Percentiles rank a stretch among this genome's conserved stretches.
Evolutionary conservation across 139 green algal species (phyloP).

Genomic region (Coelastrella sp.): DNA sequence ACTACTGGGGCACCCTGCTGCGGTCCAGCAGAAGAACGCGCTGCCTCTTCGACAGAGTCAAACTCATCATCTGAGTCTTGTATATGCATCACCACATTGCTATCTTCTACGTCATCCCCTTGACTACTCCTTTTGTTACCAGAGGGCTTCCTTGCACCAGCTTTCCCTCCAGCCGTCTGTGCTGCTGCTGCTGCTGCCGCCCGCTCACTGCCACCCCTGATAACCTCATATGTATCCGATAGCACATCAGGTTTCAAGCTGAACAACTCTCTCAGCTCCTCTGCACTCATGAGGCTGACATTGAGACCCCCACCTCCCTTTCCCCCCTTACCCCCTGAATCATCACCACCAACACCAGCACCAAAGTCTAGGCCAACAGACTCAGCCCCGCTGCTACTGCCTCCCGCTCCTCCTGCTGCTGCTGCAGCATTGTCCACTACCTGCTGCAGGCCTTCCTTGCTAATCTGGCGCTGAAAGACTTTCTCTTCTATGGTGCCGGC

Average conservation of each 20-base stretch:
- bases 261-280: constrained; percentile 97
- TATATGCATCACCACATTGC: background rate
- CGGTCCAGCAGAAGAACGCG: too few relatives aligned
- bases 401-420: too few relatives aligned
- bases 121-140: constrained; percentile 27
- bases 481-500: constrained; percentile 99
- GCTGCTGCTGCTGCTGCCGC: constrained; percentile 30
- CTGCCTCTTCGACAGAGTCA: background rate
- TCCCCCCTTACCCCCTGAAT: constrained; percentile 12
- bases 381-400: too few relatives aligned
- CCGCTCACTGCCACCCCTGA: constrained; percentile 21
- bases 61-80: constrained; percentile 26
- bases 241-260: constrained; percentile 69
- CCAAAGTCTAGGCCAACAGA: background rate
- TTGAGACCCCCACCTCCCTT: constrained; percentile 52
- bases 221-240: constrained; percentile 55
- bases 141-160: background rate
- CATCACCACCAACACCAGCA: background rate
- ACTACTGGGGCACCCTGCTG: background rate
- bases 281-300: constrained; percentile 80
- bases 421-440: constrained; percentile 46
- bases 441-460: constrained; percentile 80
- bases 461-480: constrained; percentile 74
- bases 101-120: background rate
- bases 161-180: background rate